A percentile compares a stretch with the other conserved stretches of the same genome.
Conservation (phyloP, 306 rosid species). For the Pueraria montana region DNA sequence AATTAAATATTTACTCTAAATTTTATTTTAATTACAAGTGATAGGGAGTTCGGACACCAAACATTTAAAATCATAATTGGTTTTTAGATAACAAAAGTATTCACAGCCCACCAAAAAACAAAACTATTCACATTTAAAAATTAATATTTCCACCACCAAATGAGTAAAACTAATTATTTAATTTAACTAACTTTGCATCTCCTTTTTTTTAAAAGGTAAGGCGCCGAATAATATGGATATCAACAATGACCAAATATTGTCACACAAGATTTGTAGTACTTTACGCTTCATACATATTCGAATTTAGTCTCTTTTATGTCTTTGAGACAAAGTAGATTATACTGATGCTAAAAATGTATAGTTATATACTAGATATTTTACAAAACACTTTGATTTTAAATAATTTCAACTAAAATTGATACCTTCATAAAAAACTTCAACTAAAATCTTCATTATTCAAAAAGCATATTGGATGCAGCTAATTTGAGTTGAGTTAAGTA, state of each 20-base stretch:
- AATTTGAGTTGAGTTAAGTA: no score
- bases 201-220: neutral
- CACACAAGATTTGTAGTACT: conserved; percentile 43
- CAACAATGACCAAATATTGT: conserved; percentile 26
- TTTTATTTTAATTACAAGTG: no score
- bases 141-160: neutral
- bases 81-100: no score
- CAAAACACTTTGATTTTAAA: neutral
- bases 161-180: neutral
- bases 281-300: conserved; percentile 39
- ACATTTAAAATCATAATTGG: no score
- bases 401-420: neutral
- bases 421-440: neutral
- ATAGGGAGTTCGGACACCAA: no score
- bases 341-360: neutral
- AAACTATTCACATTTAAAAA: no score
- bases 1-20: no score
- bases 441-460: neutral
- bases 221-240: conserved; percentile 9
- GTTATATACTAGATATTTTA: neutral
- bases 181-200: conserved; percentile 11
- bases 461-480: neutral
- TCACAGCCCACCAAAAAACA: no score
- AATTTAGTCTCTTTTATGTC: conserved; percentile 10
- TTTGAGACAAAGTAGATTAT: neutral